These are phyloP conservation scores for Tricholoma terreum DNA, from an alignment of 768 basidiomycete genomes.

Conservation along the genomic window DNA sequence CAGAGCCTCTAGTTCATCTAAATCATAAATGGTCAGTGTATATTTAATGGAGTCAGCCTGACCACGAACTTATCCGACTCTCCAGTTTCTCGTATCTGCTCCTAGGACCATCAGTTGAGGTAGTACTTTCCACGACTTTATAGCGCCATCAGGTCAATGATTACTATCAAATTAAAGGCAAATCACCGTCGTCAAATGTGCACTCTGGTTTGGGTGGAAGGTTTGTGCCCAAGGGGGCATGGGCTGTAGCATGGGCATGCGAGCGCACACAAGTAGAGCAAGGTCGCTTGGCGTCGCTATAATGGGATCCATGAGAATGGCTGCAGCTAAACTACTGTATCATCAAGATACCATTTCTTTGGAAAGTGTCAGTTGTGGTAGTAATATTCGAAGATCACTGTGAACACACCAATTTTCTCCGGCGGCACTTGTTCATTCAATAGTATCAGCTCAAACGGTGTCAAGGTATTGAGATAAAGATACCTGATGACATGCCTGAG, in stretches of 20 bases:
- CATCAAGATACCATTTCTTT: constrained; percentile 56
- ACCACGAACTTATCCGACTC: constrained; percentile 58
- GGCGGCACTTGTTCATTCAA: constrained; percentile 53
- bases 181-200: constrained; percentile 71
- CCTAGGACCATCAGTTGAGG: constrained; percentile 49
- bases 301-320: not conserved
- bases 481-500: constrained; percentile 56
- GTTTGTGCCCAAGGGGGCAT: constrained; percentile 54
- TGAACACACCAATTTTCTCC: constrained; percentile 62
- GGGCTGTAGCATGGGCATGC: constrained; percentile 64
- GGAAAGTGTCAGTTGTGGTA: not conserved
- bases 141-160: not conserved
- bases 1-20: constrained; percentile 69
- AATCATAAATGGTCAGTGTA: not conserved
- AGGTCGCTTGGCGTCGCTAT: constrained; percentile 71
- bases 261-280: constrained; percentile 78
- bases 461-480: constrained; percentile 12
- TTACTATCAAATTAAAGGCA: not conserved
- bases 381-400: constrained; percentile 6
- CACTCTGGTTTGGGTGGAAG: constrained; percentile 62
- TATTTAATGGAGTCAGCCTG: not conserved
- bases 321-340: constrained; percentile 3
- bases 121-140: constrained; percentile 40
- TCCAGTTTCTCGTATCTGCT: constrained; percentile 64
- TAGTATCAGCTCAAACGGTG: constrained; percentile 15